Percentiles rank a stretch among this genome's conserved stretches.
Conservation (phyloP, 2,329 filamentous ascomycete species). For the Acrocalymma vagum region DNA sequence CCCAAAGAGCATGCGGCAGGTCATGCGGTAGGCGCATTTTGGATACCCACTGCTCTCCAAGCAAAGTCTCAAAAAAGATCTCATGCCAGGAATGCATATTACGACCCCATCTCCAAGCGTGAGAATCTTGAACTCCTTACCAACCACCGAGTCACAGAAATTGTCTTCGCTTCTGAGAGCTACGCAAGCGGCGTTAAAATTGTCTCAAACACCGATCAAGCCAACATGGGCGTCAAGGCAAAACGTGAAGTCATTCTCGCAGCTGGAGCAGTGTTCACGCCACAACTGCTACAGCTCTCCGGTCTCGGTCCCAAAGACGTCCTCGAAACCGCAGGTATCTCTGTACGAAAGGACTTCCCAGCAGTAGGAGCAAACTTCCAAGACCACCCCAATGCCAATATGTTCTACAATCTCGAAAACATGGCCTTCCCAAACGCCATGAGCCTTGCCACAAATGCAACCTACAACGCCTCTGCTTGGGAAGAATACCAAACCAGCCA, state of each 20-base stretch:
- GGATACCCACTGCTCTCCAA: conserved; percentile 24
- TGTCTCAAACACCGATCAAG: conserved; percentile 6
- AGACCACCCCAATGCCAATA: conserved; percentile 20
- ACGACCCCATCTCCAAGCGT: conserved; percentile 14
- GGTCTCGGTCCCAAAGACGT: conserved; percentile 58
- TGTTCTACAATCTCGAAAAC: conserved; percentile 8
- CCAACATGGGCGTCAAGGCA: conserved; percentile 10
- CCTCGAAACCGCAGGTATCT: conserved; percentile 13
- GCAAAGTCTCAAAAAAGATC: conserved; percentile 11
- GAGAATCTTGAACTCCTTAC: conserved; percentile 13
- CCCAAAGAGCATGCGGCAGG: conserved; percentile 10
- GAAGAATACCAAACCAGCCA: conserved; percentile 29
- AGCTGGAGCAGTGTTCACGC: conserved; percentile 64
- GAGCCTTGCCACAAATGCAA: conserved; percentile 20
- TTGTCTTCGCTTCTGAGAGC: conserved; percentile 6
- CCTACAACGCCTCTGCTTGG: conserved; percentile 29
- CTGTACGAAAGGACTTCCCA: conserved; percentile 15
- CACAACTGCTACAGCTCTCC: conserved; percentile 68
- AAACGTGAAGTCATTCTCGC: conserved; percentile 64
- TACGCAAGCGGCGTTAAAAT: conserved; percentile 17
- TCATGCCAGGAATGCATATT: conserved; percentile 19
- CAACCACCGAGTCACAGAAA: conserved; percentile 17
- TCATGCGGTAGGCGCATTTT: conserved; percentile 34
- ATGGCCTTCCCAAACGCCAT: conserved; percentile 14
- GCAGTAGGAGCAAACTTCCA: conserved; percentile 31